Evolutionary conservation across 2,329 filamentous ascomycete genomes (phyloP).

Genomic region (Fonsecaea monophora): DNA sequence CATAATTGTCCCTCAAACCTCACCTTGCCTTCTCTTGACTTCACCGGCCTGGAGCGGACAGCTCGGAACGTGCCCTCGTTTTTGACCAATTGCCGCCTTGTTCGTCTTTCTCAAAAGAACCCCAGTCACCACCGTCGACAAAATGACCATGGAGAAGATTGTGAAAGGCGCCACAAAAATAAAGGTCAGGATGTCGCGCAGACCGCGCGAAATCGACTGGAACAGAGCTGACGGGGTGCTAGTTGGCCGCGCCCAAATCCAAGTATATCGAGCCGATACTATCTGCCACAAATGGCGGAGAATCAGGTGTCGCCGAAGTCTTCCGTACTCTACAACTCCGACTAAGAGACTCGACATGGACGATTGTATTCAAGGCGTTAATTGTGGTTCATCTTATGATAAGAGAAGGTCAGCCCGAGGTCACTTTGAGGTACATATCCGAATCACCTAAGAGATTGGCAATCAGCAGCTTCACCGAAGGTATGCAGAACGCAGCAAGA

Average conservation of each 20-base stretch:
- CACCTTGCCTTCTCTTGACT: conserved; percentile 13
- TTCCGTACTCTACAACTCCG: conserved; percentile 90
- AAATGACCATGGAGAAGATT: conserved; percentile 87
- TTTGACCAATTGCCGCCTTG: background rate
- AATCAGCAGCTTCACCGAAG: conserved; percentile 90
- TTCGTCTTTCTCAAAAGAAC: background rate
- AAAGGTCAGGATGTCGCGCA: conserved; percentile 67
- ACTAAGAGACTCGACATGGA: conserved; percentile 96
- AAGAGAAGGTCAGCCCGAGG: conserved; percentile 87
- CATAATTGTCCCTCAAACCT: conserved; percentile 4
- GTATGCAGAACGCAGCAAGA: conserved; percentile 57
- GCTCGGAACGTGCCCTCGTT: conserved; percentile 1
- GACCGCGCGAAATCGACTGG: background rate
- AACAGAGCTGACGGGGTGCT: conserved; percentile 40
- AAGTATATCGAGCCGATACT: conserved; percentile 99
- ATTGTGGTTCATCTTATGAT: conserved; percentile 98
- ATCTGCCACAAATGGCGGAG: conserved; percentile 90
- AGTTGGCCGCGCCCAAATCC: conserved; percentile 95
- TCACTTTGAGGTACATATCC: conserved; percentile 83
- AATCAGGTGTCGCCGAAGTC: conserved; percentile 93
- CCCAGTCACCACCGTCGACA: background rate
- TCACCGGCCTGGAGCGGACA: conserved; percentile 10
- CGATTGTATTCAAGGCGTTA: conserved; percentile 97
- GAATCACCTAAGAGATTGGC: conserved; percentile 82
- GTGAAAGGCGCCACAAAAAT: conserved; percentile 99